These are phyloP conservation scores for Metarhizium album DNA, from an alignment of 2,329 filamentous ascomycete species.

Conservation along the genomic window DNA sequence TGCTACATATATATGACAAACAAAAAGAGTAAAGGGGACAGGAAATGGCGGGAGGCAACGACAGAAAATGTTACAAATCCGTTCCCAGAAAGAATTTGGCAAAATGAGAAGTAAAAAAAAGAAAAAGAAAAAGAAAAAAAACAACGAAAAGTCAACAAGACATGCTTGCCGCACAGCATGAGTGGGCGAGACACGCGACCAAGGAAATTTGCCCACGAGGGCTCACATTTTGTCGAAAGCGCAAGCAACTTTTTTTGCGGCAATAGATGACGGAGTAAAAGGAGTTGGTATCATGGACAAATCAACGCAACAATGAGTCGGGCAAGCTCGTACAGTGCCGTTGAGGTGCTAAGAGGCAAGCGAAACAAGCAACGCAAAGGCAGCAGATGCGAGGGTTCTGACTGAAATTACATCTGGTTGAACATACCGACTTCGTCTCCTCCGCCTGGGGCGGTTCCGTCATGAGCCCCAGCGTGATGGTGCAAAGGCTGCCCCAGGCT, in stretches of 20 bases:
- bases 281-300: conserved; percentile 27
- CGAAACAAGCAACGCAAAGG: conserved; percentile 22
- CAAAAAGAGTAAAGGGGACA: background rate
- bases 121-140: background rate
- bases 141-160: background rate
- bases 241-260: conserved; percentile 12
- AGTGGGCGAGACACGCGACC: background rate
- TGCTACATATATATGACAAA: conserved; percentile 3
- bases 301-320: conserved; percentile 13
- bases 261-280: conserved; percentile 5
- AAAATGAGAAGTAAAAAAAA: background rate
- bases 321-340: conserved; percentile 8
- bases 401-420: conserved; percentile 60
- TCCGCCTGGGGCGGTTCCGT: conserved; percentile 52
- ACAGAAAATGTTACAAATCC: conserved; percentile 2
- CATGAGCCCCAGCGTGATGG: conserved; percentile 37
- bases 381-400: conserved; percentile 26
- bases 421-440: conserved; percentile 96
- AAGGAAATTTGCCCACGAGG: conserved; percentile 1
- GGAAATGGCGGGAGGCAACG: background rate
- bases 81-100: conserved; percentile 1
- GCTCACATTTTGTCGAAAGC: conserved; percentile 7
- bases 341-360: conserved; percentile 13
- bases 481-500: conserved; percentile 59
- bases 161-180: background rate